Conservation (phyloP, 805 yeast species). For the Ogataea naganishii region DNA sequence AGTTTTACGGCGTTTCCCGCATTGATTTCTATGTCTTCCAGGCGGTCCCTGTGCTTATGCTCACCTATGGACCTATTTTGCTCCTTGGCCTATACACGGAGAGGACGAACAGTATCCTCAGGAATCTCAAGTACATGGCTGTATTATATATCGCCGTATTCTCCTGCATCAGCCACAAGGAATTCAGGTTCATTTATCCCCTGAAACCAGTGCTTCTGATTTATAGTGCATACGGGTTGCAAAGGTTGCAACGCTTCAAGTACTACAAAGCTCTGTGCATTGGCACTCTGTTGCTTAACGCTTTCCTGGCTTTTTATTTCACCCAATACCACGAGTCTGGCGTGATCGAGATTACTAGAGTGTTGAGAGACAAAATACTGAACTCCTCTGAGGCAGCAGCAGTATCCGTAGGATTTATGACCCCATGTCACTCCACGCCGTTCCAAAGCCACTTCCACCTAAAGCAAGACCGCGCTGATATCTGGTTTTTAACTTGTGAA, state of each 20-base stretch:
- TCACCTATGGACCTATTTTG: constrained; percentile 59
- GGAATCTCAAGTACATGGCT: constrained; percentile 16
- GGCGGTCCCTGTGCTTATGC: constrained; percentile 68
- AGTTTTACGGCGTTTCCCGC: constrained; percentile 79
- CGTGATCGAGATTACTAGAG: constrained; percentile 57
- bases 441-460: constrained; percentile 81
- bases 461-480: constrained; percentile 25
- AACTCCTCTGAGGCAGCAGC: constrained; percentile 21
- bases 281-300: constrained; percentile 7
- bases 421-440: constrained; percentile 98
- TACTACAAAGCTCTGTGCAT: constrained; percentile 5
- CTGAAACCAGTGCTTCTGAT: constrained; percentile 65
- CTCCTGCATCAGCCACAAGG: constrained; percentile 75
- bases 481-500: constrained; percentile 85
- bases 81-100: constrained; percentile 28
- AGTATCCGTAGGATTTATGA: constrained; percentile 64
- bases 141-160: constrained; percentile 42
- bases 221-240: constrained; percentile 35
- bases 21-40: constrained; percentile 80
- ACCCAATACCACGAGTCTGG: constrained; percentile 80
- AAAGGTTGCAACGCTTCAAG: constrained; percentile 4
- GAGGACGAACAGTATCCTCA: constrained; percentile 2
- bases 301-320: constrained; percentile 24
- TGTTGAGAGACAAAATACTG: constrained; percentile 28
- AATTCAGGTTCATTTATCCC: constrained; percentile 83